Evolutionary conservation across 306 rosid genomes (phyloP).

Genomic region (Glycine tomentella): DNA sequence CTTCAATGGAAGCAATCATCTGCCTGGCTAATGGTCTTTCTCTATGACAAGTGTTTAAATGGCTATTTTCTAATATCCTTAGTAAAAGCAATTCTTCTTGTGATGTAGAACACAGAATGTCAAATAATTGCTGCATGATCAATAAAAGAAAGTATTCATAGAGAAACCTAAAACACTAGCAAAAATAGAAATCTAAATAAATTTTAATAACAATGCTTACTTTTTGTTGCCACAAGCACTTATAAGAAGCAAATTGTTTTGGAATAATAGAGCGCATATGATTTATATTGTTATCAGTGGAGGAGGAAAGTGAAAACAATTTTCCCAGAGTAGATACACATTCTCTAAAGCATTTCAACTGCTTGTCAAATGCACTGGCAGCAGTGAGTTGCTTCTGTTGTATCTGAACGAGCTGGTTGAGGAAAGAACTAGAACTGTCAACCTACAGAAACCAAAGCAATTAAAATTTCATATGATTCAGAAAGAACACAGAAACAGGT

Average conservation of each 20-base stretch:
- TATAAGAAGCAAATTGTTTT: slow-evolving; percentile 59
- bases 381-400: slow-evolving; percentile 78
- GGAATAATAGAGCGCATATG: slow-evolving; percentile 55
- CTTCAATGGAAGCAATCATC: slow-evolving; percentile 64
- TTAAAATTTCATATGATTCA: background rate
- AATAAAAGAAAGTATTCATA: slow-evolving; percentile 24
- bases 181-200: slow-evolving; percentile 35
- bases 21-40: slow-evolving; percentile 57
- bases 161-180: slow-evolving; percentile 13
- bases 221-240: slow-evolving; percentile 95
- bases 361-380: slow-evolving; percentile 65
- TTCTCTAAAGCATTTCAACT: slow-evolving; percentile 66
- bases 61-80: slow-evolving; percentile 59
- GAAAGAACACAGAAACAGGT: slow-evolving; percentile 7
- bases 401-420: slow-evolving; percentile 70
- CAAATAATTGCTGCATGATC: slow-evolving; percentile 77
- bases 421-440: slow-evolving; percentile 68
- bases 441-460: slow-evolving; percentile 57
- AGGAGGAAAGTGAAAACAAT: slow-evolving; percentile 55
- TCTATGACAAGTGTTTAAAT: slow-evolving; percentile 63
- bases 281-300: slow-evolving; percentile 43
- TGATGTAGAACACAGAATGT: slow-evolving; percentile 60
- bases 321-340: slow-evolving; percentile 64
- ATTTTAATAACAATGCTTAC: slow-evolving; percentile 38
- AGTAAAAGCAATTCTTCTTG: slow-evolving; percentile 74